Evolutionary conservation across 768 basidiomycete genomes (phyloP), one percentile per base, ranked within the genome.

Genomic region (Thelephora aurantiotincta): DNA sequence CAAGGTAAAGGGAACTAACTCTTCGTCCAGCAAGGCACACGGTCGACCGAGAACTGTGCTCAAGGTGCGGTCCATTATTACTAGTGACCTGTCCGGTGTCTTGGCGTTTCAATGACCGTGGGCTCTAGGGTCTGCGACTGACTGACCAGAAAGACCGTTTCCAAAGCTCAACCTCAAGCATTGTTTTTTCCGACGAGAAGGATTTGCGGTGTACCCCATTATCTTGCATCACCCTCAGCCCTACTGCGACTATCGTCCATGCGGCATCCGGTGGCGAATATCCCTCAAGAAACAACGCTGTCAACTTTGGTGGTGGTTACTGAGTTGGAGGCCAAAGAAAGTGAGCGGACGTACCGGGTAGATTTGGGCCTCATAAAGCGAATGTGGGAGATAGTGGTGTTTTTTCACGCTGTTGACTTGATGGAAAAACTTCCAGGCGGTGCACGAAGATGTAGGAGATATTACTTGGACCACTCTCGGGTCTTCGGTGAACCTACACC

Each of bases 21-120:
- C 84, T 60, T 82, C 82, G 41, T 84, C 80, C 43, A 78, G 75
- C 3, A 86, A 68, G 2, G 75, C 73, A 47, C 74, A 70, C 0
- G 82, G 78, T 14, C 86, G 69, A 9, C 87, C 86, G 35, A 82
- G 65, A 41, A 71, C 71, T 5, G 71, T 62, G 35, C 72, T 71
- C 41, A 65, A 55, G 26, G 46, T 43, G 26, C 64, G 57, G 36
- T 67, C 67, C 2, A 56, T 11, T 6, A 55, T 34, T 4, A 68
- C 54, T 3, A 66, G 58, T 6, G 55, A 51, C 65, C 63, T 64
- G 35, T 9, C 26, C 26, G 26, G 4, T 11, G 34, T 19, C 19
- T 2, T 22, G 14, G 19, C 35, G 0, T n/a, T n/a, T 11, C 3
- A 35, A 35, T 35, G 38, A 19, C 46, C 43, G 16, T 50, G 18